Percentiles rank a stretch among this genome's conserved stretches.
These are phyloP conservation scores for Galium porrigens DNA, from an alignment of 305 asterid species.

Conservation along the genomic window DNA sequence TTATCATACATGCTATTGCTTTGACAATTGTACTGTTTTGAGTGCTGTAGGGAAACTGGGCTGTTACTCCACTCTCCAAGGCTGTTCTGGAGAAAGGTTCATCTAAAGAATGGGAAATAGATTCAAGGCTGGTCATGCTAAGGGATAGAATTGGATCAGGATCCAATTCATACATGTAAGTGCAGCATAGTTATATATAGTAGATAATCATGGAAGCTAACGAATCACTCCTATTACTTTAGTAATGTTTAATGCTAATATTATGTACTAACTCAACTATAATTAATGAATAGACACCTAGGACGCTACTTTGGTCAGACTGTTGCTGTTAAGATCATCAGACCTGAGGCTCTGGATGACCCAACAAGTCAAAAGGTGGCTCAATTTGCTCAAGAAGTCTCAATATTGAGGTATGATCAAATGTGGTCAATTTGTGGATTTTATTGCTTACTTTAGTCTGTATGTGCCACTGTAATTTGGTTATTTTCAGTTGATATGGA, in stretches of 20 bases:
- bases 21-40: slow-evolving; percentile 16
- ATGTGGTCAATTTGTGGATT: neutral
- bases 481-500: neutral
- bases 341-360: slow-evolving; percentile 56
- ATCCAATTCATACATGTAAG: slow-evolving; percentile 81
- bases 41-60: slow-evolving; percentile 55
- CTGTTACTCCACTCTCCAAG: slow-evolving; percentile 42
- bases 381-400: slow-evolving; percentile 73
- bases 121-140: slow-evolving; percentile 55
- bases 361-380: slow-evolving; percentile 33
- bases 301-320: slow-evolving; percentile 61
- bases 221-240: neutral
- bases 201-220: neutral
- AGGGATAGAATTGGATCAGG: slow-evolving; percentile 80
- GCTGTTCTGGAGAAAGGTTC: slow-evolving; percentile 32
- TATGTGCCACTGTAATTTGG: neutral
- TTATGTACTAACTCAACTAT: slow-evolving; percentile 15
- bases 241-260: neutral
- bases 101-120: slow-evolving; percentile 50
- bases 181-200: slow-evolving; percentile 16
- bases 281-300: slow-evolving; percentile 42
- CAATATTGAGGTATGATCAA: slow-evolving; percentile 49
- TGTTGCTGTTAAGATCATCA: slow-evolving; percentile 79
- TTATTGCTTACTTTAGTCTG: neutral
- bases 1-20: neutral